phyloP scores from a whole-genome alignment of 83 land plant species.

The Picea abies region DNA sequence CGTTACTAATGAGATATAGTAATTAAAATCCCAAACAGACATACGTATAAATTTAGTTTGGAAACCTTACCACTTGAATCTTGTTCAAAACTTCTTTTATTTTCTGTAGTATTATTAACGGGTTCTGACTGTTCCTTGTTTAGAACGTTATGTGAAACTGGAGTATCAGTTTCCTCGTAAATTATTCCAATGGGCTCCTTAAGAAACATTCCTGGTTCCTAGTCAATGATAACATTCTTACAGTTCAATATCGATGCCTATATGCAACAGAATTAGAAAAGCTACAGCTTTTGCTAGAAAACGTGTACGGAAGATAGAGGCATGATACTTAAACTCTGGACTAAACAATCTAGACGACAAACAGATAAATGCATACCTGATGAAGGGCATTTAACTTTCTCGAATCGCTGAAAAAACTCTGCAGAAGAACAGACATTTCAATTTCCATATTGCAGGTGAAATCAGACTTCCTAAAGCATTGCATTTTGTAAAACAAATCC shows the following conservation, averaged over 20 bases:
- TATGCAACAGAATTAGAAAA: background rate
- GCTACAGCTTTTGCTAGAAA: background rate
- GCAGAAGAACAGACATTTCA: conserved; percentile 4
- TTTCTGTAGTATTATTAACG: background rate
- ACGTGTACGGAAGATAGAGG: background rate
- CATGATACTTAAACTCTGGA: background rate
- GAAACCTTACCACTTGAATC: background rate
- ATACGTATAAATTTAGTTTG: background rate
- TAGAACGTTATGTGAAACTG: background rate
- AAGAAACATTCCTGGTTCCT: conserved; percentile 5
- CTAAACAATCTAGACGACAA: conserved; percentile 2
- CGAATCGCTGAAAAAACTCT: conserved; percentile 32
- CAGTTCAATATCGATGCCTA: background rate
- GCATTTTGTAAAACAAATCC: background rate
- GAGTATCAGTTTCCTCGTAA: conserved; percentile 7
- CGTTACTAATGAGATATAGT: background rate
- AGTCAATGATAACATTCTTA: background rate
- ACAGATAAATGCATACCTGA: conserved; percentile 27
- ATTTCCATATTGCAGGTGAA: background rate
- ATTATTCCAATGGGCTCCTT: conserved; percentile 3
- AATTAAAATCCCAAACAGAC: background rate
- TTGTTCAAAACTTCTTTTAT: background rate
- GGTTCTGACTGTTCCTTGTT: background rate
- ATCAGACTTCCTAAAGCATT: background rate
- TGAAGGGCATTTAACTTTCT: conserved; percentile 36